phyloP scores from a whole-genome alignment of 202 grass and related monocot species.

The Sporobolus alterniflorus region DNA sequence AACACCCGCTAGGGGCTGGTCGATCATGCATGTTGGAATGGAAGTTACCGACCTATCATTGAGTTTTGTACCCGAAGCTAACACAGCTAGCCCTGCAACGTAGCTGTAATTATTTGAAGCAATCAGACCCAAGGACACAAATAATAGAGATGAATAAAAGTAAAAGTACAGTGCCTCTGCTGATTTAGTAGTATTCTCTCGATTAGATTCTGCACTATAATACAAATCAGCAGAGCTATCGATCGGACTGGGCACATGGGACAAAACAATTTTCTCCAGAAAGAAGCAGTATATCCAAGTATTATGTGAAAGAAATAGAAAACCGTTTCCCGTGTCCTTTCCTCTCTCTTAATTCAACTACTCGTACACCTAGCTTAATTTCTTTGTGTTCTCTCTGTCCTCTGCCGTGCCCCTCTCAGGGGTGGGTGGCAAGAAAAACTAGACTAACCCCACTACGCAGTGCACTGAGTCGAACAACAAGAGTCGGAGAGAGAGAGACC shows the following conservation, averaged over 20 bases:
- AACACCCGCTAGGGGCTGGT: background rate
- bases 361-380: background rate
- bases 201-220: conserved; percentile 2
- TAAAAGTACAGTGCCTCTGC: background rate
- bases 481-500: background rate
- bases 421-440: conserved; percentile 48
- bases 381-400: background rate
- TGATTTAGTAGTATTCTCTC: background rate
- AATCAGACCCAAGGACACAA: background rate
- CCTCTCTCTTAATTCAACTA: conserved; percentile 6
- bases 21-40: background rate
- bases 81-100: background rate
- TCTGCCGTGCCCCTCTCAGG: conserved; percentile 42
- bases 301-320: background rate
- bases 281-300: background rate
- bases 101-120: conserved; percentile 11
- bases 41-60: conserved; percentile 1
- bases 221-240: conserved; percentile 3
- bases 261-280: conserved; percentile 4
- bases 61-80: conserved; percentile 15
- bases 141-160: conserved; percentile 8
- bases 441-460: conserved; percentile 54
- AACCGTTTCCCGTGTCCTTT: conserved; percentile 16
- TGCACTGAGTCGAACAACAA: conserved; percentile 11
- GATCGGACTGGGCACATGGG: background rate